Evolutionary conservation across 139 green algal genomes (phyloP), one percentile per base, ranked within the genome.

Genomic region (Coccomyxa sp.): DNA sequence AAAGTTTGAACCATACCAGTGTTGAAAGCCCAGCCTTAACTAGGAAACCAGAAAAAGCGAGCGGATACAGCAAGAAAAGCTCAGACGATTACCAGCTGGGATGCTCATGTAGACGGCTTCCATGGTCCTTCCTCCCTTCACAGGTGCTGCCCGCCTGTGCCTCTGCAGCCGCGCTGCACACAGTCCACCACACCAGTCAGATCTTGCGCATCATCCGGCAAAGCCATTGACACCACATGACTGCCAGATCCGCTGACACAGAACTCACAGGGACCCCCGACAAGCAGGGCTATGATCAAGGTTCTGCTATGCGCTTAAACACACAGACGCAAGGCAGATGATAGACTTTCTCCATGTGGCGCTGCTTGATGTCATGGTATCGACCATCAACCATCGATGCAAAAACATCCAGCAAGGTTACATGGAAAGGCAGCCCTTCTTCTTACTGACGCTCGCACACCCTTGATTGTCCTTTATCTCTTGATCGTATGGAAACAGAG

Each of bases 61-160:
- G n/a, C n/a, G n/a, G 38, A 3, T 51, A 11, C 7, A 51, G 38
- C 38, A 51, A 7, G 7, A 3, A 51, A 51, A 7, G 38, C 38
- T 51, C 38, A 51, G 7, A 51, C 38, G 7, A n/a, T n/a, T n/a
- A 51, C 38, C 38, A 51, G 38, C 38, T 11, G 38, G 38, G 38
- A 51, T 51, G 38, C 38, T 51, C 38, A 94, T 38, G 79, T 89
- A 94, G 0, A 82, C 86, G 10, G 86, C 81, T 76, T 87, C 88
- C 58, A 90, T 85, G 58, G 76, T 60, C 0, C 74, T 81, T 12
- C 88, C 87, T 13, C 83, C 86, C 25, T 79, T 78, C 0, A 85
- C 81, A 18, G n/a, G 76, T 31, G 80, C 83, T 11, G 27, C 11
- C 31, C 51, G 67, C 25, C 79, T 67, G 68, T 86, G 83, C 57